A percentile compares a stretch with the other conserved stretches of the same genome.
Evolutionary conservation across 352 stramenopile genomes (phyloP).

Genomic region (Hyaloperonospora brassicae): DNA sequence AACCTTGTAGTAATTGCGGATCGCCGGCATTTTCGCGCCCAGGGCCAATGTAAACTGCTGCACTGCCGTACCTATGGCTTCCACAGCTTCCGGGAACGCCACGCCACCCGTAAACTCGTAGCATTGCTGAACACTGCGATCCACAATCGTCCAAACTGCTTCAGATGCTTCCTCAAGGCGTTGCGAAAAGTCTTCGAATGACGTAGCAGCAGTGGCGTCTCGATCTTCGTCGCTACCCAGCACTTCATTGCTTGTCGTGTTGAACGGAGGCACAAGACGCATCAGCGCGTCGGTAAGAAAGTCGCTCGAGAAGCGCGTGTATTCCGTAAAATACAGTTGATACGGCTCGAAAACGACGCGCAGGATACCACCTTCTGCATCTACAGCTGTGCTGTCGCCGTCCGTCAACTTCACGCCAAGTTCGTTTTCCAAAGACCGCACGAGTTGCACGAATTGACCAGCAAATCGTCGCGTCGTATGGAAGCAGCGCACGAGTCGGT

Average conservation of each 20-base stretch:
- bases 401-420: conserved; percentile 9
- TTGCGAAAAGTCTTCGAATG: conserved; percentile 50
- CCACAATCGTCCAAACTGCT: conserved; percentile 32
- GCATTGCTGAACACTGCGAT: conserved; percentile 46
- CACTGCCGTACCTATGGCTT: conserved; percentile 33
- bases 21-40: conserved; percentile 29
- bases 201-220: conserved; percentile 13
- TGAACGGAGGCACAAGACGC: conserved; percentile 36
- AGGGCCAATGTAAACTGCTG: conserved; percentile 43
- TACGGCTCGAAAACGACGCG: conserved; percentile 44
- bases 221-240: conserved; percentile 11
- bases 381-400: conserved; percentile 3
- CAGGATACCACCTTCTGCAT: conserved; percentile 11
- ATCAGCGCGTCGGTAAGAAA: conserved; percentile 35
- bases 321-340: conserved; percentile 49
- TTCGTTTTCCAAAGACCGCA: conserved; percentile 31
- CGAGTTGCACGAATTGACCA: conserved; percentile 33
- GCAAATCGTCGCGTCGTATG: conserved; percentile 39
- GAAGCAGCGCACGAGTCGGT: conserved; percentile 36
- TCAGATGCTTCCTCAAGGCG: conserved; percentile 47
- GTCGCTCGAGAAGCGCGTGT: conserved; percentile 32
- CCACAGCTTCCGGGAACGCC: conserved; percentile 50
- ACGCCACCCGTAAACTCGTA: conserved; percentile 51
- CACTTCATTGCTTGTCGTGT: conserved; percentile 4
- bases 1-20: conserved; percentile 38